Evolutionary conservation across 371 early-diverging fungal species (phyloP), one percentile per base, ranked within the genome.

Genomic region (Mortierella sp.): DNA sequence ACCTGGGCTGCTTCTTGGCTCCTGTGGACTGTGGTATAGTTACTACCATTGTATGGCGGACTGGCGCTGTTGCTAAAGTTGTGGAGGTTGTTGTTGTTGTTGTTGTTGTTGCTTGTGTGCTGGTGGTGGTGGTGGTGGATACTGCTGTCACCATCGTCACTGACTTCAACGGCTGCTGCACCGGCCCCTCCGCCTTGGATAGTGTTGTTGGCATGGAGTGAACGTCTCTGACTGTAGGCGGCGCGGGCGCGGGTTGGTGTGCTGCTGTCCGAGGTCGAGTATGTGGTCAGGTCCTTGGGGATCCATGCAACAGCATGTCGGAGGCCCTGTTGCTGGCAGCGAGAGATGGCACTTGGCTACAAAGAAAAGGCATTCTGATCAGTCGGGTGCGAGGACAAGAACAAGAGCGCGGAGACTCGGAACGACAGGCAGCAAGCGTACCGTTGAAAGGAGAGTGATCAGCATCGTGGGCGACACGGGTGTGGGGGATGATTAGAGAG

Each of bases 321-420:
- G 22, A 73, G 58, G 14, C 73, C 60, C n/a, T 63, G 67, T n/a
- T 73, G 62, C 45, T 71, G 72, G 22, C 61, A 61, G n/a, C 73
- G 73, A 13, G 60, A 58, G 28, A 67, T 27, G 10, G 60, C 52
- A 54, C 54, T 58, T 21, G 73, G 58, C 73, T 73, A 63, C 0
- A 19, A 24, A n/a, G 12, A 9, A 14, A 49, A 46, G 50, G 16
- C 14, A 24, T 16, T 21, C 17, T 21, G 19, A 1, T 44, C n/a
- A 27, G 29, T 4, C 2, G 16, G 29, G 25, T 19, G 49, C n/a
- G 19, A 48, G 17, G 21, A 9, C 41, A 24, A 31, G 46, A 25
- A 37, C 2, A 45, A 44, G 28, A 52, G 45, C 57, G 40, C 21
- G 10, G 1, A 34, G 34, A 10, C 4, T 4, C 4, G 34, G 10